Percentiles rank a stretch among this genome's conserved stretches.
Evolutionary conservation across 805 yeast genomes (phyloP).

Genomic region (Saturnispora sanitii): DNA sequence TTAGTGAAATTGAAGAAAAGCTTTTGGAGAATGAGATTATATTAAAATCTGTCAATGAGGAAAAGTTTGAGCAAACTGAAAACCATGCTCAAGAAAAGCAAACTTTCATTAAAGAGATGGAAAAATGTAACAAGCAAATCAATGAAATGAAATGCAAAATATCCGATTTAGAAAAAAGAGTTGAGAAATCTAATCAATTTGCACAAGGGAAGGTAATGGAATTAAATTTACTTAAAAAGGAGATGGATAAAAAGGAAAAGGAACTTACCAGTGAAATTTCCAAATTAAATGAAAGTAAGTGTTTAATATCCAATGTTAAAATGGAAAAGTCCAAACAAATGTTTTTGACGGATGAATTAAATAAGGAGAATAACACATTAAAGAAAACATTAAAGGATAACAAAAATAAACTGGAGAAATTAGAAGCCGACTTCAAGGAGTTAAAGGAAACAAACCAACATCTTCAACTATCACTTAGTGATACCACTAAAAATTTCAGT

Average conservation of each 20-base stretch:
- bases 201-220: background rate
- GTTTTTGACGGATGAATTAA: background rate
- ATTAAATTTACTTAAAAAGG: conserved; percentile 3
- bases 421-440: conserved; percentile 2
- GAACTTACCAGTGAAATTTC: background rate
- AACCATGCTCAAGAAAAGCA: background rate
- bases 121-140: background rate
- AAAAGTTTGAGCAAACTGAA: background rate
- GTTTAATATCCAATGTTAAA: background rate
- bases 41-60: background rate
- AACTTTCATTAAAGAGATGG: background rate
- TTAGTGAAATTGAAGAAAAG: conserved; percentile 22
- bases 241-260: conserved; percentile 23
- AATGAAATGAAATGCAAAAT: background rate
- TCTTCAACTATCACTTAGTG: background rate
- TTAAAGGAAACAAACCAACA: background rate
- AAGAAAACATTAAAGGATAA: background rate
- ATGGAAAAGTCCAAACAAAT: background rate
- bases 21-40: background rate
- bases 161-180: background rate
- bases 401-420: background rate
- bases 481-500: background rate
- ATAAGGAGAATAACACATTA: background rate
- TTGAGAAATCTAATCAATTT: conserved; percentile 1
- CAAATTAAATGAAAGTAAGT: background rate